Base-by-base conservation (phyloP, 225 moss, liverwort and hornwort species). In the Ulota crispa region DNA sequence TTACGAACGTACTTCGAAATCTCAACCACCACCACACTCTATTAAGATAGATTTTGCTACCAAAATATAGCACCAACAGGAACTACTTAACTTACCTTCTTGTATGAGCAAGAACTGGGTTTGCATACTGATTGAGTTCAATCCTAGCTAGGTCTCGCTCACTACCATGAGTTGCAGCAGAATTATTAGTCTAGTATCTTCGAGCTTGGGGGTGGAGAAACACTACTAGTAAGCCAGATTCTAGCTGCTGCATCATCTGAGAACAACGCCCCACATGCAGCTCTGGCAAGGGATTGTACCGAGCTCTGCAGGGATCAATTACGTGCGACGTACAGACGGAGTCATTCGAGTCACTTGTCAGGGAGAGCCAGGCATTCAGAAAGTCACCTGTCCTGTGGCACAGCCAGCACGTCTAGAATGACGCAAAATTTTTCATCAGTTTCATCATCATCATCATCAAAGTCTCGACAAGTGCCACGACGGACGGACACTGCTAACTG, bases 211-310 rank as follows among this genome's bases (percentile, higher is more conserved):
- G 24, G 26, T 1, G 34, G 83, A 43, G 43, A 70, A 72, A 39
- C 39, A 9, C 39, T 39, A 9, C 9, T 18, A 59, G 60, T 43
- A 65, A 65, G 56, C 55, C 84, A 74, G 74, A 84, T 73, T 84
- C 84, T 67, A 54, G 78, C 54, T 53, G 77, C 53, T 83, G 79
- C 84, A 69, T 69, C 80, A 63, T 80, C 80, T 67, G 75, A 75
- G 80, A 80, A 80, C 55, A 70, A 64, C 24, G 63, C 55, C 75
- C 75, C 84, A 84, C 80, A 84, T 84, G 75, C 84, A 62, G 75
- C 54, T 63, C 84, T 84, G 84, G 73, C 84, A 80, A 28, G 19
- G 27, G 52, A 39, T 64, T 56, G 64, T 78, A 78, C 78, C 55
- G 71, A 32, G 57, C 56, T 67, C 31, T 74, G 75, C 82, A 68